Percentiles rank a stretch among this genome's conserved stretches.
Conservation (phyloP, 805 yeast genomes). For the Cyberlindnera xylosilytica region DNA sequence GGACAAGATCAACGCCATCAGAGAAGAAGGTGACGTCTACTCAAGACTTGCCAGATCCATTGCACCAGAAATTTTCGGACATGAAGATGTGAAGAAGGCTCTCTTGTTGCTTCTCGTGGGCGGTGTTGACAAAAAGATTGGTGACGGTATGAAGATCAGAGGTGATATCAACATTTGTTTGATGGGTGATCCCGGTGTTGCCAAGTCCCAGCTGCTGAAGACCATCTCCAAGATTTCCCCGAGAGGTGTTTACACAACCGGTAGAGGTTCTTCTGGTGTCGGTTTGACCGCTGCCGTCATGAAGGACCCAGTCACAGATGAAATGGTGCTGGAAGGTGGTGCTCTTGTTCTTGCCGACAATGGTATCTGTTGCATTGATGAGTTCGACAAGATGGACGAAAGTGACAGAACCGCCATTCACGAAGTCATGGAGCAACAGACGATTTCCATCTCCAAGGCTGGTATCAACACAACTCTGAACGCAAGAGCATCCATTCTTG, state of each 20-base stretch:
- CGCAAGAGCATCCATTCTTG: constrained; percentile 91
- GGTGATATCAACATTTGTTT: constrained; percentile 95
- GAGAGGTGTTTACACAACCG: constrained; percentile 95
- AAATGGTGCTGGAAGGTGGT: constrained; percentile 97
- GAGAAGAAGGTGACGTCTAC: constrained; percentile 67
- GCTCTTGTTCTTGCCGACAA: constrained; percentile 95
- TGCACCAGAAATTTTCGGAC: constrained; percentile 98
- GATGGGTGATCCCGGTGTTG: constrained; percentile 99
- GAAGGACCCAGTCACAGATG: constrained; percentile 99
- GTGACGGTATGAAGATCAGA: constrained; percentile 96
- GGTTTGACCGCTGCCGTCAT: constrained; percentile 98
- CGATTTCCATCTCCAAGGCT: constrained; percentile 95
- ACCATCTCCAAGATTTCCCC: constrained; percentile 92
- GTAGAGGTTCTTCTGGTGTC: constrained; percentile 98
- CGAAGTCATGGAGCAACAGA: constrained; percentile 99
- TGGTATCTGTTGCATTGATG: constrained; percentile 98
- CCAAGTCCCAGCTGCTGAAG: constrained; percentile 92
- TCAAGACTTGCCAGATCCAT: constrained; percentile 79
- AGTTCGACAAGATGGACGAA: constrained; percentile 98
- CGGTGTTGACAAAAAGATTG: constrained; percentile 91
- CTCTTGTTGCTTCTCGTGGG: constrained; percentile 81
- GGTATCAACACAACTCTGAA: constrained; percentile 95
- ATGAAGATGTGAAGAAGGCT: constrained; percentile 89
- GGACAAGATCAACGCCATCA: constrained; percentile 51
- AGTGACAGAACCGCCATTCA: constrained; percentile 95